Evolutionary conservation across 1,284 basidiomycete species (phyloP).

Genomic region (Leccinum subfulvum): DNA sequence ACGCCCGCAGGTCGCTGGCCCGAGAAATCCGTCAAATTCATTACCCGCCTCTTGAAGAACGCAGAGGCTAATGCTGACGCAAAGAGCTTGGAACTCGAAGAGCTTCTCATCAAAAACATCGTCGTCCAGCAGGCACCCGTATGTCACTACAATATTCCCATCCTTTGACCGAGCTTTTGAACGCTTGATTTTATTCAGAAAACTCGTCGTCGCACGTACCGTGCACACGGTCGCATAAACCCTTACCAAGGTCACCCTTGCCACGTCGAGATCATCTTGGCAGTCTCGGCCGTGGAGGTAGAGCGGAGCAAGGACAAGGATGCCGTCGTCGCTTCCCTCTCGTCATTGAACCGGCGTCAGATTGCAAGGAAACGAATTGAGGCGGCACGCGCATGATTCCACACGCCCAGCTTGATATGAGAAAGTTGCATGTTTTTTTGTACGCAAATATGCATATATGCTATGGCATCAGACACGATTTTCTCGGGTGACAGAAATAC

Average conservation of each 20-base stretch:
- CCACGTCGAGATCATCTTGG: slow-evolving; percentile 94
- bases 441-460: slow-evolving; percentile 36
- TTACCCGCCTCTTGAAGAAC: slow-evolving; percentile 95
- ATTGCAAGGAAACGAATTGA: slow-evolving; percentile 81
- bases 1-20: slow-evolving; percentile 93
- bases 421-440: slow-evolving; percentile 21
- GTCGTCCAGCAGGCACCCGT: slow-evolving; percentile 98
- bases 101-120: slow-evolving; percentile 94
- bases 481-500: neutral
- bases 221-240: slow-evolving; percentile 95
- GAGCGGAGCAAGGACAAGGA: slow-evolving; percentile 88
- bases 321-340: slow-evolving; percentile 47
- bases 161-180: neutral
- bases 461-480: slow-evolving; percentile 21
- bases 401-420: slow-evolving; percentile 6
- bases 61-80: slow-evolving; percentile 99
- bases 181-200: slow-evolving; percentile 54
- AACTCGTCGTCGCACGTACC: slow-evolving; percentile 99
- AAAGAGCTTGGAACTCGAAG: slow-evolving; percentile 93
- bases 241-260: slow-evolving; percentile 90
- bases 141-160: slow-evolving; percentile 34
- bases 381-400: slow-evolving; percentile 53
- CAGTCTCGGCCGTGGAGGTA: slow-evolving; percentile 76
- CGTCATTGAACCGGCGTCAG: slow-evolving; percentile 77
- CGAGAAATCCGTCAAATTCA: slow-evolving; percentile 97